phyloP scores from a whole-genome alignment of 2,329 filamentous ascomycete species.

The Cercospora canescens region DNA sequence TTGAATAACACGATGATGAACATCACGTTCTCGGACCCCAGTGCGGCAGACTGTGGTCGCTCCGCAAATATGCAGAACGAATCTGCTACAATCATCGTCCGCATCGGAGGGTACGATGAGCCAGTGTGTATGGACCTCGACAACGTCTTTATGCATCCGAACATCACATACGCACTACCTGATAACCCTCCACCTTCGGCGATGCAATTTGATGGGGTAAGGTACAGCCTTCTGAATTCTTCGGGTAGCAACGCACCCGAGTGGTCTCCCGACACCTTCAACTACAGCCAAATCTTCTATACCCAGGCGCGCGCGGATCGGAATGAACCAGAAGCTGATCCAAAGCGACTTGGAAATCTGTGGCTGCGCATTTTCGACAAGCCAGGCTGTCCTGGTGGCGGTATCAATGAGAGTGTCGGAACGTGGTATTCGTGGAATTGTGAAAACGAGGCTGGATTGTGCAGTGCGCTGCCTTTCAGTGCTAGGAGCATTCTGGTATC shows the following conservation, averaged over 20 bases:
- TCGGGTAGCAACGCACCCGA: neutral
- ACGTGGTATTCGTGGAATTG: neutral
- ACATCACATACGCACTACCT: neutral
- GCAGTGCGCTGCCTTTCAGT: neutral
- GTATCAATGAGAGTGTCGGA: neutral
- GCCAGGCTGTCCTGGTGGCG: neutral
- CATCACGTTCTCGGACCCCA: neutral
- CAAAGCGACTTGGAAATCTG: neutral
- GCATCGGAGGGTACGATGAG: neutral
- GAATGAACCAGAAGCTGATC: neutral
- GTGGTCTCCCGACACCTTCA: neutral
- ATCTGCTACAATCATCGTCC: neutral
- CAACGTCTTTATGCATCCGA: neutral
- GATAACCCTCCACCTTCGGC: neutral
- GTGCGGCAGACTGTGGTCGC: neutral
- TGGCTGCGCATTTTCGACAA: neutral
- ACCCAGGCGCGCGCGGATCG: neutral
- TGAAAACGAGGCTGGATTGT: neutral
- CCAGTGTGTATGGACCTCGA: neutral
- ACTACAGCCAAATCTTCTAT: neutral
- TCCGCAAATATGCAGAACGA: neutral
- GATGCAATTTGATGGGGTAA: neutral
- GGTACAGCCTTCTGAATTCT: neutral
- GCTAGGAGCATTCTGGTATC: neutral
- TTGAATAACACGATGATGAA: neutral